Evolutionary conservation across 129 eudicot genomes (phyloP), one percentile per base, ranked within the genome.

Genomic region (Centrapalus pauciflorus): DNA sequence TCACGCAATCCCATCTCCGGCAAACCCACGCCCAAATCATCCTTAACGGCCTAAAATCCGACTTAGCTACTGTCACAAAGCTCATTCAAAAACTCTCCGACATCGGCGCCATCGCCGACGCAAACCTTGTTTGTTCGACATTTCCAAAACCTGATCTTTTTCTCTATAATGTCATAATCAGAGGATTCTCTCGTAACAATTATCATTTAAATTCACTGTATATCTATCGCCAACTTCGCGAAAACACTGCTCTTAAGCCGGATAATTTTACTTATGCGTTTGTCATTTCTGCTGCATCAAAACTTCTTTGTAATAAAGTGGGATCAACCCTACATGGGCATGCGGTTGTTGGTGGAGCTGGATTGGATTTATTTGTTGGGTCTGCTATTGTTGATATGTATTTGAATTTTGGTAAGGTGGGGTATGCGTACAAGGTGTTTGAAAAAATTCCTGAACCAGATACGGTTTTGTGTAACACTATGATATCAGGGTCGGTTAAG

Each of bases 1-100:
- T 64, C 28, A 65, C 71, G 0, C 69, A 80, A 30, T 30, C 80
- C 19, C 87, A 82, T 12, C 83, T 94, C 58, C 68, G 71, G 14
- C 93, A 89, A 86, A 84, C 79, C 75, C 90, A 83, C 60, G 97
- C 97, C 48, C 96, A 94, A 75, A 74, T 94, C 75, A 80, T 86
- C 64, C 77, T 68, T 77, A 80, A 74, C 70, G 61, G 71, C 30
- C 84, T 89, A 16, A 13, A 63, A 30, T 56, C 73, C 69, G 86
- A 86, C 80, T 8, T 74, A 63, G 49, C 79, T 14, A 81, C 82
- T 24, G 54, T 82, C 70, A 94, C 97, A 11, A 94, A 94, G 57
- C 97, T 94, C 21, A 75, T 84, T 14, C 95, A 86, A 23, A 94
- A 82, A 50, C 85, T 82, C 66, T 80, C 79, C 34, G 86, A 84